These are phyloP conservation scores for Suhomyces kilbournensis DNA, from an alignment of 805 yeast species.

Conservation along the genomic window DNA sequence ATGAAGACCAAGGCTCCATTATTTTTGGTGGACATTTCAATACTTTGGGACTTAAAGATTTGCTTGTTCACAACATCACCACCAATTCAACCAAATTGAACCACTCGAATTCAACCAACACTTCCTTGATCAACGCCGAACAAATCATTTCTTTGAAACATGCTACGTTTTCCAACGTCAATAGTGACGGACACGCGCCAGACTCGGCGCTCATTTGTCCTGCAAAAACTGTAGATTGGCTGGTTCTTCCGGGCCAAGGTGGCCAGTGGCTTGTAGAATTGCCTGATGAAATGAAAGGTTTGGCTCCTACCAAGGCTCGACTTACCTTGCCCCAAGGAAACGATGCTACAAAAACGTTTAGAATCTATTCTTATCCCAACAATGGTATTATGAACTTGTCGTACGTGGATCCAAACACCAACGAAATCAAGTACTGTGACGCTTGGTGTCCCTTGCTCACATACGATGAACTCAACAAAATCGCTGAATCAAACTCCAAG, in stretches of 20 bases:
- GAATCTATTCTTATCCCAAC: constrained; percentile 74
- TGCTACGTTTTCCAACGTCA: constrained; percentile 52
- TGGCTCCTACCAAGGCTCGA: constrained; percentile 69
- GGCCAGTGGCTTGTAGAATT: constrained; percentile 68
- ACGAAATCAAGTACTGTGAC: constrained; percentile 64
- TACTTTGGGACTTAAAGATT: constrained; percentile 52
- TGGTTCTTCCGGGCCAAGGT: constrained; percentile 39
- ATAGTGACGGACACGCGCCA: constrained; percentile 31
- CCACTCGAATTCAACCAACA: constrained; percentile 35
- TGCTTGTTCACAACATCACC: constrained; percentile 37
- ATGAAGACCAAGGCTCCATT: constrained; percentile 41
- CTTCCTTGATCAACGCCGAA: constrained; percentile 47
- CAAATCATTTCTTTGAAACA: constrained; percentile 58
- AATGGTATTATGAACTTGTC: constrained; percentile 90
- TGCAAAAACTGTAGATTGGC: constrained; percentile 50
- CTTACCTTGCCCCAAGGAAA: constrained; percentile 57
- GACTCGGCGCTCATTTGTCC: constrained; percentile 55
- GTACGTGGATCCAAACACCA: constrained; percentile 71
- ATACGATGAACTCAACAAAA: constrained; percentile 29
- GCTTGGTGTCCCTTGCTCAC: constrained; percentile 80
- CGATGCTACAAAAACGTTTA: constrained; percentile 58
- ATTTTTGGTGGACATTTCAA: constrained; percentile 79
- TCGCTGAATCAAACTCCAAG: constrained; percentile 19
- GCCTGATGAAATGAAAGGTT: constrained; percentile 46
- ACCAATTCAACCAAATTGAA: constrained; percentile 21